These are phyloP conservation scores for Scedosporium minutisporum DNA, from an alignment of 2,329 filamentous ascomycete genomes.

Conservation along the genomic window DNA sequence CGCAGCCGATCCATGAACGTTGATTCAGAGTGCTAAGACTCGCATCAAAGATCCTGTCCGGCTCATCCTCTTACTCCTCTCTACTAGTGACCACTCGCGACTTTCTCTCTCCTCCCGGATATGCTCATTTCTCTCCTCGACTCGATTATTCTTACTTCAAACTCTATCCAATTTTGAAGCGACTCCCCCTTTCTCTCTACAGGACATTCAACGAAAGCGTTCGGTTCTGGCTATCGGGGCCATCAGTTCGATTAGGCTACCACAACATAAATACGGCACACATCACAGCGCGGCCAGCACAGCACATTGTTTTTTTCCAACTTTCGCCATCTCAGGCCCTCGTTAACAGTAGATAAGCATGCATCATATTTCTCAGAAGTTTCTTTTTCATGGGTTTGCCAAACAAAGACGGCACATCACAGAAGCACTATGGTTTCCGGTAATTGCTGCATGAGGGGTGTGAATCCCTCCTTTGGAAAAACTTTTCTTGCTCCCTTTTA, in stretches of 20 bases:
- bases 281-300: neutral
- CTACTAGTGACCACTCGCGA: no score
- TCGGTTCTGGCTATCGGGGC: no score
- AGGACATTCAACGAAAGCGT: no score
- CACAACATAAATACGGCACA: neutral
- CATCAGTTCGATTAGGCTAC: neutral
- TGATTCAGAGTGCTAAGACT: neutral
- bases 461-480: neutral
- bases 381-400: no score
- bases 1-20: neutral
- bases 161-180: no score
- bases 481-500: neutral
- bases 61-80: no score
- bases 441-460: neutral
- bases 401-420: no score
- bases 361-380: neutral
- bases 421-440: neutral
- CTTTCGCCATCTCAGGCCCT: neutral
- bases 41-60: no score
- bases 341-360: slow-evolving; percentile 9
- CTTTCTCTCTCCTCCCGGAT: no score
- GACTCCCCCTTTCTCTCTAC: no score
- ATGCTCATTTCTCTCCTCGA: no score
- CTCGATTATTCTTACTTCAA: no score
- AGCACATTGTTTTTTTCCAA: neutral